Evolutionary conservation across 139 green algal species (phyloP), one percentile per base, ranked within the genome.

Genomic region (Chlorella vulgaris): DNA sequence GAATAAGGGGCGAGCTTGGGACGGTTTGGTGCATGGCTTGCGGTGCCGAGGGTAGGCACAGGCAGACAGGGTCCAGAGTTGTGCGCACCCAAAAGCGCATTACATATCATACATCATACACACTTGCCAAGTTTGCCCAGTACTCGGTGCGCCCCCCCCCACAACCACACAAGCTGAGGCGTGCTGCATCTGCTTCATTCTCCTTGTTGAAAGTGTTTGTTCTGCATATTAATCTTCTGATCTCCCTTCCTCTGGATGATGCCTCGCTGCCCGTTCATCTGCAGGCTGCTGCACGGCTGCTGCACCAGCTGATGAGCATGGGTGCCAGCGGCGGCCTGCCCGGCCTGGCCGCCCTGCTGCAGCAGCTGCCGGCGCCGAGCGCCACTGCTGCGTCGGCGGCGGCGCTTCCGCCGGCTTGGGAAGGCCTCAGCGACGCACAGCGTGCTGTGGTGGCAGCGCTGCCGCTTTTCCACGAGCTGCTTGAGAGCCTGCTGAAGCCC

Each of bases 391-490:
- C 38, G 3, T 61, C 70, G 33, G 33, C 66, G 33, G 62, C 62
- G 1, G 63, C 3, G 19, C 43, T 82, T 19, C 61, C 29, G 29
- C 42, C 76, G 1, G 13, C 73, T 6, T 4, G 67, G 24, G 36
- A 51, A 4, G 77, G 77, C 65, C 50, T 83, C 47, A 21, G 31
- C 4, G 33, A 40, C 35, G 47, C 47, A 4, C 65, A 83, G 77
- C 50, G 33, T 26, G 13, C 22, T 33, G 33, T 85, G 5, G 67
- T 58, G 0, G 31, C 22, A 35, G 69, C 51, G 31, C 81, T 85
- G 81, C 81, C 81, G 8, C 40, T 82, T 31, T 38, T 85, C 24
- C 36, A 74, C 4, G 47, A 74, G 51, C 55, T 85, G 74, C 42
- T 81, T 1, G 8, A 38, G 0, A 19, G 28, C 18, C 13, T 61